Base-by-base conservation (phyloP, 495 filamentous ascomycete genomes). In the Penicillium simplicissimum region DNA sequence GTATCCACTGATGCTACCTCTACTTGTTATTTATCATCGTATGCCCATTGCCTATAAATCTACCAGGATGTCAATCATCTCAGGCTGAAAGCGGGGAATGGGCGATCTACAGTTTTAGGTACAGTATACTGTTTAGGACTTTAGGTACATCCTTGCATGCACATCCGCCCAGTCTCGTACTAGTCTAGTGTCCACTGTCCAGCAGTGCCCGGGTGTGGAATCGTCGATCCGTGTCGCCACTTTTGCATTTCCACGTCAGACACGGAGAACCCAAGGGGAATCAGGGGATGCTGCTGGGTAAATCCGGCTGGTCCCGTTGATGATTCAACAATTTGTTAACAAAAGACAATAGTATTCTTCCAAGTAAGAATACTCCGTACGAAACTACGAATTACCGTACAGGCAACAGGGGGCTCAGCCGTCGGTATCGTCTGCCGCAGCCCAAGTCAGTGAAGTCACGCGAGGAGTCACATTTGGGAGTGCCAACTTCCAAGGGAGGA, bases 381-480 rank as follows among this genome's bases (percentile, higher is more conserved):
- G 23, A 25, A 25, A 25, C 23, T 25, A 25, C 23, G 23, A 25
- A 25, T 25, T 25, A n/a, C n/a, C n/a, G n/a, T 25, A 3, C 3
- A 25, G 23, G 23, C 23, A 25, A 25, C 23, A 3, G 19, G 15
- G 38, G 38, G n/a, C 38, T 42, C 19, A 21, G 21, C 21, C 28
- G 6, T 31, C 28, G 28, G 28, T 4, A 31, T 31, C 28, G 28
- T 31, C 28, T 6, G 43, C 43, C 1, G 21, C 9, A 25, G 14
- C 42, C 10, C 38, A 40, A 55, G 49, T n/a, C n/a, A n/a, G n/a
- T n/a, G n/a, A n/a, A n/a, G n/a, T 67, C 64, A 63, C 65, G 61
- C 65, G 65, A 67, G 65, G 61, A 58, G 61, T 67, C 65, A 64
- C 58, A 64, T 64, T 55, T 17, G 5, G 31, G 45, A 1, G 19